Evolutionary conservation across 441 rosid species (phyloP), one percentile per base, ranked within the genome.

Genomic region (Eruca vesicaria): DNA sequence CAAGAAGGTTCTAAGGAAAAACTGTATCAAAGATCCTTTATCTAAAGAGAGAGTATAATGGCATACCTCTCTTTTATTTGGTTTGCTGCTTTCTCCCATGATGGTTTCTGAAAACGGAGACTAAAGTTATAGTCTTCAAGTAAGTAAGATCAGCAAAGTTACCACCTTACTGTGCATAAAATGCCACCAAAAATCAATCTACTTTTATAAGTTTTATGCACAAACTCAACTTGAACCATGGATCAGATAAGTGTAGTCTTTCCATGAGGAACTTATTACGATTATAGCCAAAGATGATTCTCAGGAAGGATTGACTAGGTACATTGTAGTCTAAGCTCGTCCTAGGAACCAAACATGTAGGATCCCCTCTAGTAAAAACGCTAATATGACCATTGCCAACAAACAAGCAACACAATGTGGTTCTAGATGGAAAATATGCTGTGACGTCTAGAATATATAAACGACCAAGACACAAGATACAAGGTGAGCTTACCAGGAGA

Each of bases 51-150:
- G 26, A 53, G 36, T 67, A 61, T 5, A 57, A 28, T 43, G 65
- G 9, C 69, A 43, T 75, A 96, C 99, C 97, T 91, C 84, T 91
- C 93, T 80, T 84, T 87, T 67, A 96, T 79, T 77, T 84, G 87
- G 75, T 86, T 86, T 57, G 98, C 97, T 60, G 98, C 90, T 74
- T 85, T 96, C 84, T 96, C 99, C 99, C 99, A 96, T 23, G 99
- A 90, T 50, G 98, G 94, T 89, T 89, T 96, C 98, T 96, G 90
- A 76, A 43, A 85, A 78, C 65, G 52, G 77, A 75, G 66, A 62
- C n/a, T 50, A 20, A 78, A 68, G 70, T 78, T 67, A 59, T 35
- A 36, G 31, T 53, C 53, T 53, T 61, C 4, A 4, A 7, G 6
- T 41, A 55, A 20, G 20, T 48, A 50, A 28, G 9, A 61, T 72